Evolutionary conservation across 306 rosid species (phyloP).

Genomic region (Malus fusca): DNA sequence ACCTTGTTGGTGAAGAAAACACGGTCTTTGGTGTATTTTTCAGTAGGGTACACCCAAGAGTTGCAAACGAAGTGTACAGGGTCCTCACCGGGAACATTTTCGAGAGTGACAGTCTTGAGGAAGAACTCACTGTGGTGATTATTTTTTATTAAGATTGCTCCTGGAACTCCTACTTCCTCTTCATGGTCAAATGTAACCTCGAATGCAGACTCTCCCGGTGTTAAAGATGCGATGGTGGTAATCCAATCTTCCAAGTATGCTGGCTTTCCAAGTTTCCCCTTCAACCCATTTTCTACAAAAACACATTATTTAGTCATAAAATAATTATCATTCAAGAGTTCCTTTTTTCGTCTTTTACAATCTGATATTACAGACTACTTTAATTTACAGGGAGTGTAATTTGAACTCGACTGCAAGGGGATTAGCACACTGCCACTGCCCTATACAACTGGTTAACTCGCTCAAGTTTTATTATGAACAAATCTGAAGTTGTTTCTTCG

Average conservation of each 20-base stretch:
- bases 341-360: too few species aligned
- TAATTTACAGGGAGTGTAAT: too few species aligned
- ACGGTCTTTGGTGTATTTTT: constrained; percentile 25
- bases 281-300: constrained; percentile 29
- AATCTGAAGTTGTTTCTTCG: neutral
- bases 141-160: constrained; percentile 47
- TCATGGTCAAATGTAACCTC: constrained; percentile 45
- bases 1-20: constrained; percentile 70
- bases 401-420: too few species aligned
- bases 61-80: constrained; percentile 47
- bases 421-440: too few species aligned
- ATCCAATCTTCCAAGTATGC: constrained; percentile 49
- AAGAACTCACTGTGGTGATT: constrained; percentile 41
- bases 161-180: constrained; percentile 42
- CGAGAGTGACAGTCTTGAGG: constrained; percentile 52
- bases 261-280: constrained; percentile 51
- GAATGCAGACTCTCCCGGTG: constrained; percentile 34
- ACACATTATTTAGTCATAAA: neutral
- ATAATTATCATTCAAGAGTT: too few species aligned
- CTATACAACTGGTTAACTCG: too few species aligned
- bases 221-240: constrained; percentile 30
- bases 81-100: constrained; percentile 40
- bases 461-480: too few species aligned
- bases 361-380: too few species aligned
- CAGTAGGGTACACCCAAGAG: constrained; percentile 58